Percentiles rank a stretch among this genome's conserved stretches.
phyloP scores from a whole-genome alignment of 2,329 filamentous ascomycete species.

The Chaetomium sp. region DNA sequence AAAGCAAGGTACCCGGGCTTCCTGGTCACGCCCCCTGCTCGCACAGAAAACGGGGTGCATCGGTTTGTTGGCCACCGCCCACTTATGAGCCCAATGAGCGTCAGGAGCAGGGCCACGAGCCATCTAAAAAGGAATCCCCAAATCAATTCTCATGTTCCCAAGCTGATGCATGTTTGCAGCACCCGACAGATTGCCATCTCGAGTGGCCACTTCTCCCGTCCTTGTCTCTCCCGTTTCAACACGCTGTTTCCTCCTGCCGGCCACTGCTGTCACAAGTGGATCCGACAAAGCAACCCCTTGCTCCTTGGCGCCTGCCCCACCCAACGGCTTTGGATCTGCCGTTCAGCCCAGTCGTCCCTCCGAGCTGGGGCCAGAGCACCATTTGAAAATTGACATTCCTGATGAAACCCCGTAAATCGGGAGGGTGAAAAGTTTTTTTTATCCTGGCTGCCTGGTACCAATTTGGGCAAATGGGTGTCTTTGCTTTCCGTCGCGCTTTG shows the following conservation, averaged over 20 bases:
- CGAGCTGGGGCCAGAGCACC: not conserved
- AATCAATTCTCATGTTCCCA: not conserved
- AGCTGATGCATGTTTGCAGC: not conserved
- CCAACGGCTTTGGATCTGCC: slow-evolving; percentile 23
- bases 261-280: not conserved
- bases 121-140: not conserved
- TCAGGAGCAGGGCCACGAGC: not conserved
- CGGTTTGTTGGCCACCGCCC: slow-evolving; percentile 1
- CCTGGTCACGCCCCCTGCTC: not conserved
- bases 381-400: not conserved
- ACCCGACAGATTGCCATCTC: not conserved
- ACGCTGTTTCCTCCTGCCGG: slow-evolving; percentile 1
- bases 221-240: slow-evolving; percentile 1
- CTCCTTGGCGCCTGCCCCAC: slow-evolving; percentile 17
- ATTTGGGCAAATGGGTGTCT: not conserved
- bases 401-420: not conserved
- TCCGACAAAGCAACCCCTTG: not conserved
- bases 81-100: slow-evolving; percentile 5
- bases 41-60: not conserved
- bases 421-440: not conserved
- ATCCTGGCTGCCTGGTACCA: not conserved
- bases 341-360: slow-evolving; percentile 4
- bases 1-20: slow-evolving; percentile 33
- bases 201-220: not conserved
- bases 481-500: slow-evolving; percentile 1